Evolutionary conservation across 1,284 basidiomycete genomes (phyloP).

Genomic region (Porogramme epimiltina): DNA sequence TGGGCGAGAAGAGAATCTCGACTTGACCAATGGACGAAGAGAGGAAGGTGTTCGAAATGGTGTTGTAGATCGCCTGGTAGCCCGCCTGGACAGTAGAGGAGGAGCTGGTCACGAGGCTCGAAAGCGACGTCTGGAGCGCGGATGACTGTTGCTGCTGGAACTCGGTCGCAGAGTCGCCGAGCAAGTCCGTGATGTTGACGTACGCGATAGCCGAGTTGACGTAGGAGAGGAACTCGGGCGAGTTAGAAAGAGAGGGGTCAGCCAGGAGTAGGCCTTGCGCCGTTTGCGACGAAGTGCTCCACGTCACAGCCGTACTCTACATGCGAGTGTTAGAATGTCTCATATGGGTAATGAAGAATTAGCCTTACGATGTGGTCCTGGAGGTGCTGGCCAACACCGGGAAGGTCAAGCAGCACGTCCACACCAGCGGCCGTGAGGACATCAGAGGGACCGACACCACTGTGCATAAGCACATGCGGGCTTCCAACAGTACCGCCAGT

Average conservation of each 20-base stretch:
- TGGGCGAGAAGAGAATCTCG: conserved; percentile 56
- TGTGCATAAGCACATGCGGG: conserved; percentile 68
- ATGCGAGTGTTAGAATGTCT: no score
- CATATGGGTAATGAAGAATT: no score
- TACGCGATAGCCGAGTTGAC: conserved; percentile 72
- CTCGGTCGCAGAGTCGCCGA: conserved; percentile 37
- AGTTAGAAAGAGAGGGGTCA: neutral
- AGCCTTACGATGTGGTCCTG: conserved; percentile 69
- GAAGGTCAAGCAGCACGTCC: conserved; percentile 48
- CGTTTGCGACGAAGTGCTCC: conserved; percentile 24
- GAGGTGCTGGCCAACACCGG: conserved; percentile 77
- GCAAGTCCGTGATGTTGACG: conserved; percentile 53
- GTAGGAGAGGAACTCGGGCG: conserved; percentile 30
- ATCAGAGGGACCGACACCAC: conserved; percentile 68
- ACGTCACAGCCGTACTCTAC: conserved; percentile 51
- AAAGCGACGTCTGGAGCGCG: conserved; percentile 36
- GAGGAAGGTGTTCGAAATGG: conserved; percentile 47
- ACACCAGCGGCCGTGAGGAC: conserved; percentile 57
- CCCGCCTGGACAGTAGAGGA: conserved; percentile 56
- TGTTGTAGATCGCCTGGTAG: conserved; percentile 63
- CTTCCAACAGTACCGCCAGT: conserved; percentile 65
- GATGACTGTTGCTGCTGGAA: conserved; percentile 35
- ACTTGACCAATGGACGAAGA: conserved; percentile 50
- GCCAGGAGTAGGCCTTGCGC: neutral
- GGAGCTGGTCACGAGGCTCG: conserved; percentile 47